Base-by-base conservation (phyloP, 345 rosid genomes). In the Noccaea bulbosa region DNA sequence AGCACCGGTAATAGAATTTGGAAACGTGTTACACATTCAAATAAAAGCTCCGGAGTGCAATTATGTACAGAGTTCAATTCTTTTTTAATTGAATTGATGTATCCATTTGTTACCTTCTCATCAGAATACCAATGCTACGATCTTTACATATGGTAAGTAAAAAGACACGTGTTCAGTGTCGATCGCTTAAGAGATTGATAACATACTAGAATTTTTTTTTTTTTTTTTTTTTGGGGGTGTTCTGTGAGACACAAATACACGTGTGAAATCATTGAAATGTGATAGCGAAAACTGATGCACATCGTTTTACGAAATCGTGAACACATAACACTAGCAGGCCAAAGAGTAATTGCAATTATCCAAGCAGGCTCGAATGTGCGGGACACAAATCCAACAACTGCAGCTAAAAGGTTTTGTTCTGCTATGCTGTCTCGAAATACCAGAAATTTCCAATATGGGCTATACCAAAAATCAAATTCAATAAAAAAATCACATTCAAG, bases 1-100 rank as follows among this genome's bases (percentile, higher is more conserved):
- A 46, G 16, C 10, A 33, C 16, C 67, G 54, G 67, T 46, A 46
- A 11, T 33, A 62, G 54, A 33, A 1, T 10, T 32, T 45, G 67
- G 32, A 10, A 62, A 45, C 67, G 65, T 41, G 65, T 60, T 41
- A 5, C 46, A 39, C 65, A 60, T 60, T 60, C 50, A 4, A 57
- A 10, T 57, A 37, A 9, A 40, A 20, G n/a, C 11, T 40, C 9
- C 20, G 20, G 33, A 41, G 1, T 12, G 50, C 35, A 60, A 7
- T 24, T 22, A 59, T 22, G 60, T 4, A 24, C 12, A 2, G 65
- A 40, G 37, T 22, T 40, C 16, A 20, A 0, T 37, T 38, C 11
- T 11, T 37, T 0, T 8, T 1, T 5, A 3, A 39, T 22, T 7
- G 34, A 39, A 40, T 59, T 22, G 60, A n/a, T 15, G 22, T 8